Evolutionary conservation across 2,329 filamentous ascomycete genomes (phyloP).

Genomic region (Scolecobasidium constrictum): DNA sequence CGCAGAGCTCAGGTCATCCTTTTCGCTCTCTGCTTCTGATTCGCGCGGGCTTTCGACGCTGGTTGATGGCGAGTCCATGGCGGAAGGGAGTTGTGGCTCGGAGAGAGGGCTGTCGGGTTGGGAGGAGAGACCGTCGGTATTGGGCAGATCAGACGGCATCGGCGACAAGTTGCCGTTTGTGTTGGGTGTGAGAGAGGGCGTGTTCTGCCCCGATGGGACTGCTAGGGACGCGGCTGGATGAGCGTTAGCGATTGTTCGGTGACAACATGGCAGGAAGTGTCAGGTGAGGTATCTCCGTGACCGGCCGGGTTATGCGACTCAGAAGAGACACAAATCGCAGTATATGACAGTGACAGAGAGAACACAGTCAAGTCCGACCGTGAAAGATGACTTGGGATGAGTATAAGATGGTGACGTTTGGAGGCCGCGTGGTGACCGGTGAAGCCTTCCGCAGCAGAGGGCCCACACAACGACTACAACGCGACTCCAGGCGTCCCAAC

Average conservation of each 20-base stretch:
- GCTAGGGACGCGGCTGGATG: constrained; percentile 50
- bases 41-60: constrained; percentile 29
- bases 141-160: constrained; percentile 35
- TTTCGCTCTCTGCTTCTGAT: constrained; percentile 29
- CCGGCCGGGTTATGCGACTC: constrained; percentile 32
- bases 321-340: constrained; percentile 23
- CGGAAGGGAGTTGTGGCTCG: constrained; percentile 36
- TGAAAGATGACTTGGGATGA: constrained; percentile 20
- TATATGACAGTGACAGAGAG: constrained; percentile 16
- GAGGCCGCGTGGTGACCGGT: too few species aligned
- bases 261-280: constrained; percentile 20
- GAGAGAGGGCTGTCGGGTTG: constrained; percentile 68
- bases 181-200: constrained; percentile 52
- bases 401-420: constrained; percentile 14
- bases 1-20: constrained; percentile 27
- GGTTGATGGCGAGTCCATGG: constrained; percentile 20
- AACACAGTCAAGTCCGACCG: constrained; percentile 28
- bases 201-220: constrained; percentile 49
- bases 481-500: too few species aligned
- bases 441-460: background rate
- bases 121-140: constrained; percentile 35
- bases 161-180: constrained; percentile 57
- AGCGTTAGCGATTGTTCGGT: constrained; percentile 28
- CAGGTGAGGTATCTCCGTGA: constrained; percentile 24
- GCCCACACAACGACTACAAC: too few species aligned